These are phyloP conservation scores for Codiaeum variegatum DNA, from an alignment of 441 rosid species.

Conservation along the genomic window DNA sequence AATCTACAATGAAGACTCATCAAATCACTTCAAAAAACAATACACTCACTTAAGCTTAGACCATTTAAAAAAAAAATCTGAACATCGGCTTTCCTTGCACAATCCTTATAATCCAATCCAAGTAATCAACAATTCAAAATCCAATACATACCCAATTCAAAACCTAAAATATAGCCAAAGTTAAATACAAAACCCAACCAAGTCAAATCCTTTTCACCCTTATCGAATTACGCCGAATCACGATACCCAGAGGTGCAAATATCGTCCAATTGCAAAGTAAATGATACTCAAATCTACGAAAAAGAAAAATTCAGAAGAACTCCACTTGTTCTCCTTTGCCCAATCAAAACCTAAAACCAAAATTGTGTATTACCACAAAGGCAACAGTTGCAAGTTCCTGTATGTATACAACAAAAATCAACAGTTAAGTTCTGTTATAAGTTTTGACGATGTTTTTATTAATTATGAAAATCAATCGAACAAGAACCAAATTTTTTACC, in stretches of 20 bases:
- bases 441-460: neutral
- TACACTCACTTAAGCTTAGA: neutral
- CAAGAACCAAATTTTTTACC: neutral
- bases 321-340: neutral
- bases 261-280: neutral
- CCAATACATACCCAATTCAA: constrained; percentile 19
- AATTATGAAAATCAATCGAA: neutral
- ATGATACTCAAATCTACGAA: neutral
- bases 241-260: constrained; percentile 7
- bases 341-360: constrained; percentile 2
- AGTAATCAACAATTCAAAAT: constrained; percentile 10
- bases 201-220: constrained; percentile 21
- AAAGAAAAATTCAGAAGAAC: constrained; percentile 1
- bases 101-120: neutral
- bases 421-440: constrained; percentile 15
- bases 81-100: neutral
- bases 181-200: constrained; percentile 21
- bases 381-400: constrained; percentile 17
- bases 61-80: constrained; percentile 10
- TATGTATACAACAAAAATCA: constrained; percentile 6
- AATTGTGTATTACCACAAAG: neutral
- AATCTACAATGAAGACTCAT: constrained; percentile 1
- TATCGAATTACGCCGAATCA: constrained; percentile 9
- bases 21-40: neutral
- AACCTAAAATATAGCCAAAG: constrained; percentile 22